Conservation (phyloP, 305 asterid species). For the Withania somnifera region DNA sequence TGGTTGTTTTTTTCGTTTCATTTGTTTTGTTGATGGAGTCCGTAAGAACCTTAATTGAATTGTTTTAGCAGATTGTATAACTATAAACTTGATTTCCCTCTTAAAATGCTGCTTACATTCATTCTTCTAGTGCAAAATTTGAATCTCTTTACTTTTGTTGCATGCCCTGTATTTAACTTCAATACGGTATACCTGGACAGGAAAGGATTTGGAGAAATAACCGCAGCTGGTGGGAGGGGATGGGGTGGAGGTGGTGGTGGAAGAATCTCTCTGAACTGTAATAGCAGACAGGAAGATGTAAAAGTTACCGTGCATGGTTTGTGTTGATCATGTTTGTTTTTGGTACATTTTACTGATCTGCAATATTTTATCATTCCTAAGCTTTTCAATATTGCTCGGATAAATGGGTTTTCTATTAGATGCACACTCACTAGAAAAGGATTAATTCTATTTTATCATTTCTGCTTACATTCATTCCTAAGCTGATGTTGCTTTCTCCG, state of each 20-base stretch:
- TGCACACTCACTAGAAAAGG: background rate
- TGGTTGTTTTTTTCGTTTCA: background rate
- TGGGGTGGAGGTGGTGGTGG: slow-evolving; percentile 99
- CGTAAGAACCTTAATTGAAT: background rate
- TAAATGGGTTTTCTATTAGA: background rate
- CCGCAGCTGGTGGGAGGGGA: slow-evolving; percentile 95
- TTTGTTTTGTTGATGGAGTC: background rate
- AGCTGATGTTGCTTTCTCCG: too few species aligned
- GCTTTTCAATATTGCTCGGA: background rate
- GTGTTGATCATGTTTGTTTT: slow-evolving; percentile 25
- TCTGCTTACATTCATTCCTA: too few species aligned
- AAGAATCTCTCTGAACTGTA: slow-evolving; percentile 77
- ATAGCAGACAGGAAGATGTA: slow-evolving; percentile 97
- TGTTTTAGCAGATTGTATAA: background rate
- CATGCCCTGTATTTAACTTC: slow-evolving; percentile 8
- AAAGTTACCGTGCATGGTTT: slow-evolving; percentile 79
- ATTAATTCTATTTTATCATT: too few species aligned
- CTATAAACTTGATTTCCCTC: background rate
- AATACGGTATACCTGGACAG: slow-evolving; percentile 39
- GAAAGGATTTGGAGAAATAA: slow-evolving; percentile 78
- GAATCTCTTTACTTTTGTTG: background rate
- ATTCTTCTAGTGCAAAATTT: background rate
- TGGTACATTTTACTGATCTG: slow-evolving; percentile 14
- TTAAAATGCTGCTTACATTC: background rate
- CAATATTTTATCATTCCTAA: background rate